These are phyloP conservation scores for Chlorophyllum brunneum DNA, from an alignment of 768 basidiomycete species.

Conservation along the genomic window DNA sequence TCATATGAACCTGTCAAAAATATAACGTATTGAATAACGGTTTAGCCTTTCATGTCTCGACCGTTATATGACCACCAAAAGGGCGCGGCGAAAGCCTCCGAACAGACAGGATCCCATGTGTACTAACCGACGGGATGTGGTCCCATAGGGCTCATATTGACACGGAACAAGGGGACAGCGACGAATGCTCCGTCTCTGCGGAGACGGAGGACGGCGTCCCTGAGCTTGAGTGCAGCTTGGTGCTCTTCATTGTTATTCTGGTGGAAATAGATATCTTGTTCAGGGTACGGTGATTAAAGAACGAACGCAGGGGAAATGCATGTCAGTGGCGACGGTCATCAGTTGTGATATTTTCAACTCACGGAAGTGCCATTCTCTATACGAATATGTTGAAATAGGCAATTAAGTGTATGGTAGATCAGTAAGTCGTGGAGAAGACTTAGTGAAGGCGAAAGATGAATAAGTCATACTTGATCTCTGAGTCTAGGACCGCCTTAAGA, in stretches of 20 bases:
- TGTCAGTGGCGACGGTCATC: neutral
- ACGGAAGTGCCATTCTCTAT: conserved; percentile 82
- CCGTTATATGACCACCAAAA: no score
- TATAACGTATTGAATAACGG: neutral
- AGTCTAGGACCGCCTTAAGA: conserved; percentile 50
- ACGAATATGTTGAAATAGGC: neutral
- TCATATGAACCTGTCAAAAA: conserved; percentile 64
- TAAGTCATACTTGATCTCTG: conserved; percentile 56
- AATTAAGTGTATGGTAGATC: no score
- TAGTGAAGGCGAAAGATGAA: neutral
- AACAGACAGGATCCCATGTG: no score
- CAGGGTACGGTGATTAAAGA: neutral
- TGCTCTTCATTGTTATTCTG: conserved; percentile 62
- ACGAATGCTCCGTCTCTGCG: conserved; percentile 76
- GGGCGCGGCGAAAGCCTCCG: no score
- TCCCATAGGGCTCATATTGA: conserved; percentile 65
- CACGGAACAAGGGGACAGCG: conserved; percentile 70
- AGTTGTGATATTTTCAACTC: conserved; percentile 22
- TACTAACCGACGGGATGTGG: conserved; percentile 72
- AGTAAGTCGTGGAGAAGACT: neutral
- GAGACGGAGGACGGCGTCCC: conserved; percentile 68
- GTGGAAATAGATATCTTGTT: conserved; percentile 76
- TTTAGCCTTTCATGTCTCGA: no score
- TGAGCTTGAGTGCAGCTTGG: conserved; percentile 59
- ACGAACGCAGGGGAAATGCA: neutral